phyloP scores from a whole-genome alignment of 2,329 filamentous ascomycete species.

The Ascomycota sp. region DNA sequence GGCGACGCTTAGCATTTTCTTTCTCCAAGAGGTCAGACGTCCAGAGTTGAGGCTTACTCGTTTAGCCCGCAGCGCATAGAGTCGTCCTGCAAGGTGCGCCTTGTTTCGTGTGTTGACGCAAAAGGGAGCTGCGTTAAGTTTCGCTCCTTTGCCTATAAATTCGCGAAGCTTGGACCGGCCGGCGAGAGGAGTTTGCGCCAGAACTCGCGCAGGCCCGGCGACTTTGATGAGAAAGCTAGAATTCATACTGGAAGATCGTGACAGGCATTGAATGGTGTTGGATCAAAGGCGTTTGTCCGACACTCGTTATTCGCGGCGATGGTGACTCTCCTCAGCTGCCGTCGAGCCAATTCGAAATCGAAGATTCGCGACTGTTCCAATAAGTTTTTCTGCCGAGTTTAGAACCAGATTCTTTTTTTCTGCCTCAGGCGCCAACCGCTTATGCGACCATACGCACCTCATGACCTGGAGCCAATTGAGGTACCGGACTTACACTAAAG shows the following conservation, averaged over 20 bases:
- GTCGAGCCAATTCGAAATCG: slow-evolving; percentile 1
- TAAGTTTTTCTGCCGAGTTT: slow-evolving; percentile 10
- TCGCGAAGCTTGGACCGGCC: slow-evolving; percentile 17
- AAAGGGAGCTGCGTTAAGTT: slow-evolving; percentile 11
- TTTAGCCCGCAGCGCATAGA: slow-evolving; percentile 5
- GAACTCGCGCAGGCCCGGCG: slow-evolving; percentile 20
- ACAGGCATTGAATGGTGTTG: too few relatives aligned
- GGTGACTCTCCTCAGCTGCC: not conserved
- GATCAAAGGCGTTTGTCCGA: too few relatives aligned
- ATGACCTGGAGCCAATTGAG: not conserved
- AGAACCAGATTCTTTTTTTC: slow-evolving; percentile 4
- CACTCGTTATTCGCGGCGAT: not conserved
- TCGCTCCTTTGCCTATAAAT: slow-evolving; percentile 16
- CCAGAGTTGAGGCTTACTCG: slow-evolving; percentile 7
- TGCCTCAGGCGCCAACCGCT: slow-evolving; percentile 10
- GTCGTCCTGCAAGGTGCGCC: slow-evolving; percentile 3
- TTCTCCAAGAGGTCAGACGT: not conserved
- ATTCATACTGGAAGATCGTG: slow-evolving; percentile 19
- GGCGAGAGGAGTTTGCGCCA: slow-evolving; percentile 21
- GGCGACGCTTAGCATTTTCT: not conserved
- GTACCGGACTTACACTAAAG: not conserved
- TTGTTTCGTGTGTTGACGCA: slow-evolving; percentile 5
- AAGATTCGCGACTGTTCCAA: slow-evolving; percentile 1
- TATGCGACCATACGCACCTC: slow-evolving; percentile 8
- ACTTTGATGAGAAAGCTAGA: slow-evolving; percentile 24